A percentile compares a stretch with the other conserved stretches of the same genome.
phyloP scores from a whole-genome alignment of 2,329 filamentous ascomycete genomes.

The Ascochyta clinopodiicola region DNA sequence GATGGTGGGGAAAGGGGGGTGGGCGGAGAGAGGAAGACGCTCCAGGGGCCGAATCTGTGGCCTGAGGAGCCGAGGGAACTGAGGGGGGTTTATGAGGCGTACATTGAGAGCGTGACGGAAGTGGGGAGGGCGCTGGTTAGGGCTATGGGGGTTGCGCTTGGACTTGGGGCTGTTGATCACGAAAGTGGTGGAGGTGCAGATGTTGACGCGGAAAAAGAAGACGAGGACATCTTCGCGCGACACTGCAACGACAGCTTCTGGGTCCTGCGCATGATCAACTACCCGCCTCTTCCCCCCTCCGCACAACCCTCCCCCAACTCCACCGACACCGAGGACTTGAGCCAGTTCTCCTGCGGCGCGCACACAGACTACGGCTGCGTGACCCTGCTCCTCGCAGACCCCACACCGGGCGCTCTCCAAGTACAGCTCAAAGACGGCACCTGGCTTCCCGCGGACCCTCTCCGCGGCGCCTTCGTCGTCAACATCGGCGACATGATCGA shows the following conservation, averaged over 20 bases:
- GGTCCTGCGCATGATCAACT: slow-evolving; percentile 52
- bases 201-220: slow-evolving; percentile 1
- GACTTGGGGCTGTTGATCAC: slow-evolving; percentile 25
- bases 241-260: slow-evolving; percentile 47
- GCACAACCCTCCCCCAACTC: neutral
- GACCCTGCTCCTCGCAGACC: slow-evolving; percentile 55
- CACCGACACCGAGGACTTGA: slow-evolving; percentile 17
- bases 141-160: slow-evolving; percentile 50
- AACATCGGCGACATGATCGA: slow-evolving; percentile 60
- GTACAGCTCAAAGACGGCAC: slow-evolving; percentile 51
- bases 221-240: slow-evolving; percentile 41
- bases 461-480: slow-evolving; percentile 55
- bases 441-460: slow-evolving; percentile 55
- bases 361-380: slow-evolving; percentile 57
- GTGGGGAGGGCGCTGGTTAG: slow-evolving; percentile 44
- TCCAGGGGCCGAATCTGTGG: slow-evolving; percentile 55
- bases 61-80: slow-evolving; percentile 43
- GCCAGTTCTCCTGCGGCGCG: slow-evolving; percentile 50
- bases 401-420: slow-evolving; percentile 53
- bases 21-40: slow-evolving; percentile 33
- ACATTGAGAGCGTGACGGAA: slow-evolving; percentile 36
- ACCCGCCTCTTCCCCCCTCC: slow-evolving; percentile 39
- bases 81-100: slow-evolving; percentile 39
- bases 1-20: slow-evolving; percentile 21
- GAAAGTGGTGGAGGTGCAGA: slow-evolving; percentile 3